Evolutionary conservation across 2,329 filamentous ascomycete genomes (phyloP), one percentile per base, ranked within the genome.

Genomic region (Cercospora zeina): DNA sequence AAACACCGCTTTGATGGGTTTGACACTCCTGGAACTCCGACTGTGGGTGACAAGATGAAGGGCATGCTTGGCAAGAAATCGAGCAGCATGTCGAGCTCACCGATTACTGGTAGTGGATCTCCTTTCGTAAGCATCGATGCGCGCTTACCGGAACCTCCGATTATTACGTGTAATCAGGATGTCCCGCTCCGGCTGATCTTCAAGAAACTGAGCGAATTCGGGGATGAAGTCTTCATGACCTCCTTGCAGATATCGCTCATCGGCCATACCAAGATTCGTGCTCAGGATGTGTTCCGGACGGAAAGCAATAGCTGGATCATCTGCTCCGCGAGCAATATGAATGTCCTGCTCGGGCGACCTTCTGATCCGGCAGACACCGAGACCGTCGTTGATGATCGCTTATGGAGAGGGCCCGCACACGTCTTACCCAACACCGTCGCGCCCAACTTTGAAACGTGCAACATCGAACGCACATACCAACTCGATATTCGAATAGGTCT

Each of bases 401-500:
- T 93, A 42, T 99, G 95, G 95, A 85, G 85, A 65, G 80, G 81
- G 42, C 45, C 30, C 2, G 21, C 45, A 7, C 81, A 85, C 54
- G 80, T 86, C 0, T 80, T 97, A 5, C 95, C 93, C 2, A 95
- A 91, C 73, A 93, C 90, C 0, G 86, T 99, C 10, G 88, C 91
- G 9, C 95, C 95, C 0, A 88, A 87, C 0, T 99, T 99, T 73
- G 82, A 86, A 54, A 91, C 92, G 1, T 99, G 95, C 77, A 97
- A 97, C 75, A 84, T 97, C 54, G 83, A 85, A 56, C 85, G 93
- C 30, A 83, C 80, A 56, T 97, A 99, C 75, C 89, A 93, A 73
- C 78, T 99, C 37, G 91, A 97, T 76, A 79, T 97, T 42, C 87
- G 87, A 62, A 79, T 96, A 7, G 91, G 91, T 1, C 76, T 97